Percentiles rank a stretch among this genome's conserved stretches.
Conservation (phyloP, 768 basidiomycete genomes). For the Phlebiopsis gigantea region DNA sequence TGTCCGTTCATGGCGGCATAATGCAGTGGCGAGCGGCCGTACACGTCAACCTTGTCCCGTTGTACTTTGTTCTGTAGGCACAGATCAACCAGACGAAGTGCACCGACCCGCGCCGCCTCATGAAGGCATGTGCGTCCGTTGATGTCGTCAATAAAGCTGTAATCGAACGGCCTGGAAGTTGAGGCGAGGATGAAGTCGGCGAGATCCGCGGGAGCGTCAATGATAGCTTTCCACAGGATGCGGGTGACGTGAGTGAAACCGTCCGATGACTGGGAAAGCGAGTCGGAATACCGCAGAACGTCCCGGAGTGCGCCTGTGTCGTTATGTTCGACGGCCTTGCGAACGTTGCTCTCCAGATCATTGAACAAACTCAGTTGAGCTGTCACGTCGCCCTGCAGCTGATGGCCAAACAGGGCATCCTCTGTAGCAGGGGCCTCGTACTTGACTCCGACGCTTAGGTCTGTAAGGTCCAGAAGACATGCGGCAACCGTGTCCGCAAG, state of each 20-base stretch:
- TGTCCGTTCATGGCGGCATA: conserved; percentile 96
- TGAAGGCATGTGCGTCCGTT: conserved; percentile 93
- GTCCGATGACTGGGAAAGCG: conserved; percentile 53
- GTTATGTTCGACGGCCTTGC: conserved; percentile 62
- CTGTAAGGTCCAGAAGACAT: conserved; percentile 73
- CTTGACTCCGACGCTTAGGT: conserved; percentile 67
- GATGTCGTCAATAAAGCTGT: conserved; percentile 92
- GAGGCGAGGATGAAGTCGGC: conserved; percentile 72
- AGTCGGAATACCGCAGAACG: conserved; percentile 65
- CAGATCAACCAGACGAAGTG: conserved; percentile 67
- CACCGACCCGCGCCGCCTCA: conserved; percentile 86
- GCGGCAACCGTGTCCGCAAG: conserved; percentile 88
- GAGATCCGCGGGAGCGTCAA: conserved; percentile 71
- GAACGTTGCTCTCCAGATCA: conserved; percentile 85
- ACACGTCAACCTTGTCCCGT: conserved; percentile 76
- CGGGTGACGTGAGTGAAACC: conserved; percentile 72
- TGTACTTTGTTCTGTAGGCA: conserved; percentile 72
- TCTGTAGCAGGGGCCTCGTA: conserved; percentile 77
- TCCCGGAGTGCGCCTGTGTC: conserved; percentile 61
- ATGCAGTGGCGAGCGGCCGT: conserved; percentile 90
- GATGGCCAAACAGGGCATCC: conserved; percentile 64
- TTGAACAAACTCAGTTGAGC: conserved; percentile 64
- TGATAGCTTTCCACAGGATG: conserved; percentile 91
- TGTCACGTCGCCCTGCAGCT: conserved; percentile 57
- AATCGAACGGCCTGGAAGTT: conserved; percentile 72